phyloP scores from a whole-genome alignment of 2,329 filamentous ascomycete species.

The Cryphonectria naterciae region DNA sequence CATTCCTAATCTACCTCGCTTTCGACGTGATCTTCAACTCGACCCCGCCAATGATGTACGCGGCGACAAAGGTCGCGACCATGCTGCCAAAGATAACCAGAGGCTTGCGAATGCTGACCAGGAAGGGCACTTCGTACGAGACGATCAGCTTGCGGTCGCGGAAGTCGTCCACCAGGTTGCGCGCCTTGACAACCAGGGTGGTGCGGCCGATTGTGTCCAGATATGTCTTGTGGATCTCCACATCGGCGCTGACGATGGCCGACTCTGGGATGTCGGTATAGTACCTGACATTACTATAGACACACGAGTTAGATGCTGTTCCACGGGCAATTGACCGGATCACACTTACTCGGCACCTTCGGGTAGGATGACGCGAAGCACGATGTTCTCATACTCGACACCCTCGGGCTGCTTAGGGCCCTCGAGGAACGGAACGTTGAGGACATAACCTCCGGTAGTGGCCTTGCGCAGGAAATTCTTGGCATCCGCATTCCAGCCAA shows the following conservation, averaged over 20 bases:
- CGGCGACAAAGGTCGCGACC: slow-evolving; percentile 72
- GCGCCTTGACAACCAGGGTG: slow-evolving; percentile 75
- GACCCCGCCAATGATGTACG: slow-evolving; percentile 76
- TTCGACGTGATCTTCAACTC: slow-evolving; percentile 74
- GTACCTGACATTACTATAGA: slow-evolving; percentile 74
- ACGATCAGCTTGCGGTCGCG: slow-evolving; percentile 83
- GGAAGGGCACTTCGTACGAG: slow-evolving; percentile 81
- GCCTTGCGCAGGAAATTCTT: slow-evolving; percentile 73
- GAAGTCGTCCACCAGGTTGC: slow-evolving; percentile 89
- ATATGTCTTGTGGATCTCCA: slow-evolving; percentile 80
- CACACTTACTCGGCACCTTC: slow-evolving; percentile 81
- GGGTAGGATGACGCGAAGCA: slow-evolving; percentile 82
- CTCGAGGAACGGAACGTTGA: slow-evolving; percentile 92
- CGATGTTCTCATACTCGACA: slow-evolving; percentile 80
- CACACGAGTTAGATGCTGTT: slow-evolving; percentile 45
- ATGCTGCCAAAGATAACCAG: slow-evolving; percentile 76
- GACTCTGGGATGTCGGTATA: slow-evolving; percentile 70
- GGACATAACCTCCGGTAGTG: slow-evolving; percentile 71
- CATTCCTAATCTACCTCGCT: slow-evolving; percentile 23
- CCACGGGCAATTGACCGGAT: not conserved
- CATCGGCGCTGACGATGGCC: slow-evolving; percentile 60
- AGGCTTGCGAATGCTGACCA: slow-evolving; percentile 82
- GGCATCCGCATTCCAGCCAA: slow-evolving; percentile 92
- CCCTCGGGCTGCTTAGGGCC: slow-evolving; percentile 87
- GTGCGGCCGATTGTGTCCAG: slow-evolving; percentile 93